Percentiles rank a stretch among this genome's conserved stretches.
Evolutionary conservation across 352 stramenopile species (phyloP).

Genomic region (Phytophthora constricta): DNA sequence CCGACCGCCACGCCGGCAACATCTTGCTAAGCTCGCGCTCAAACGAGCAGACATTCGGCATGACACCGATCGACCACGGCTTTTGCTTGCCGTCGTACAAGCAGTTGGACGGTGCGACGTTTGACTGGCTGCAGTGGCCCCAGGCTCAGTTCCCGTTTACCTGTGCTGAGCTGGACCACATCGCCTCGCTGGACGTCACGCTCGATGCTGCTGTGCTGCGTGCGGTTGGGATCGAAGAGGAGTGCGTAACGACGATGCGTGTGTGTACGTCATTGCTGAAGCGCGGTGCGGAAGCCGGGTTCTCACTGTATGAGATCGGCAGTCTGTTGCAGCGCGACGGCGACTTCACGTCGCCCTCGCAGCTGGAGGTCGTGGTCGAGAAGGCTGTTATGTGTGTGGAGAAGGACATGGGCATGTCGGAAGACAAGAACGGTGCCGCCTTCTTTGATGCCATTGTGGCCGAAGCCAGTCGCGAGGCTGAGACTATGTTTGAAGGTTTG

Average conservation of each 20-base stretch:
- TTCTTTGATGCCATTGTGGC: conserved; percentile 70
- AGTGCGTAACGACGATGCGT: conserved; percentile 83
- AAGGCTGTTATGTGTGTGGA: conserved; percentile 47
- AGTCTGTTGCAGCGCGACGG: conserved; percentile 81
- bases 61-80: conserved; percentile 91
- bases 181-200: conserved; percentile 65
- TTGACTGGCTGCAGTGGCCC: conserved; percentile 90
- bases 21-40: conserved; percentile 68
- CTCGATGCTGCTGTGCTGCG: conserved; percentile 70
- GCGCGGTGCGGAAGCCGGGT: conserved; percentile 76
- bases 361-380: conserved; percentile 74
- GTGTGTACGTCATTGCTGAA: conserved; percentile 81
- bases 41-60: conserved; percentile 75
- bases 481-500: conserved; percentile 61
- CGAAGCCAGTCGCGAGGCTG: conserved; percentile 43
- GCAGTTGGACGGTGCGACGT: conserved; percentile 79
- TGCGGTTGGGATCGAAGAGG: conserved; percentile 79
- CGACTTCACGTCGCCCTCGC: conserved; percentile 78
- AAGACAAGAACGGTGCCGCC: conserved; percentile 35
- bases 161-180: conserved; percentile 74
- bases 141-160: conserved; percentile 91
- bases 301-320: conserved; percentile 88
- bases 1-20: conserved; percentile 88
- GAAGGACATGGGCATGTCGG: conserved; percentile 36
- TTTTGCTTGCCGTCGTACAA: conserved; percentile 87